Conservation (phyloP, 306 rosid species). For the Notholithocarpus densiflorus region DNA sequence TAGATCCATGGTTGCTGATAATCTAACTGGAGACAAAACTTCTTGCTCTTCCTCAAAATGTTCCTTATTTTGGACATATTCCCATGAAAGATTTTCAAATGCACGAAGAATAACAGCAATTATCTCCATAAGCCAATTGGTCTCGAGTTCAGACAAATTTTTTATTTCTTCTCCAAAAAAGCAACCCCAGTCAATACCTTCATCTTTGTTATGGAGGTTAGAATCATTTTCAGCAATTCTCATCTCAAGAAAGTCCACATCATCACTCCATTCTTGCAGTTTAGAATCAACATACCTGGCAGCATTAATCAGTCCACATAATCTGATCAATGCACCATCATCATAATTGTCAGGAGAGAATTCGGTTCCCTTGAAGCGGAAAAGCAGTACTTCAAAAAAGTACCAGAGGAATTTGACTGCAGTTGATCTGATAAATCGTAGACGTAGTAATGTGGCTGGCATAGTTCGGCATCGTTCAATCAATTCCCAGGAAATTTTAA, state of each 20-base stretch:
- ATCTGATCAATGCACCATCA: constrained; percentile 34
- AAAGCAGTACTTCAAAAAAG: constrained; percentile 55
- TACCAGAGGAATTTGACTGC: constrained; percentile 67
- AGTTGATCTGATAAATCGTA: constrained; percentile 55
- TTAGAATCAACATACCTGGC: constrained; percentile 55
- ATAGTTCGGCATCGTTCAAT: constrained; percentile 55
- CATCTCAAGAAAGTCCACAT: constrained; percentile 64
- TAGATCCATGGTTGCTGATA: constrained; percentile 31
- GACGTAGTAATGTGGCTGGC: constrained; percentile 45
- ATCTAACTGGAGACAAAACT: constrained; percentile 16
- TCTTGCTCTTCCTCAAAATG: constrained; percentile 32
- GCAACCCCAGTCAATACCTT: constrained; percentile 17
- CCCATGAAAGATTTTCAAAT: constrained; percentile 59
- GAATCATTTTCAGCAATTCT: constrained; percentile 55
- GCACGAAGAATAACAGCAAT: constrained; percentile 56
- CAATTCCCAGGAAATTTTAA: constrained; percentile 64
- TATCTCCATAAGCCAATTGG: constrained; percentile 70
- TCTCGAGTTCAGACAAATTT: constrained; percentile 63
- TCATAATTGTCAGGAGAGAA: constrained; percentile 32
- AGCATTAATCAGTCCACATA: constrained; percentile 55
- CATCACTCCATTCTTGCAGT: constrained; percentile 68
- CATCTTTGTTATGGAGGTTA: constrained; percentile 26
- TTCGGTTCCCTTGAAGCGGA: constrained; percentile 48
- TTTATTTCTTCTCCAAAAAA: constrained; percentile 60
- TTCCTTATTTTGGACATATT: constrained; percentile 44